Evolutionary conservation across 2,329 filamentous ascomycete species (phyloP).

Genomic region (Stylonectria norvegica): DNA sequence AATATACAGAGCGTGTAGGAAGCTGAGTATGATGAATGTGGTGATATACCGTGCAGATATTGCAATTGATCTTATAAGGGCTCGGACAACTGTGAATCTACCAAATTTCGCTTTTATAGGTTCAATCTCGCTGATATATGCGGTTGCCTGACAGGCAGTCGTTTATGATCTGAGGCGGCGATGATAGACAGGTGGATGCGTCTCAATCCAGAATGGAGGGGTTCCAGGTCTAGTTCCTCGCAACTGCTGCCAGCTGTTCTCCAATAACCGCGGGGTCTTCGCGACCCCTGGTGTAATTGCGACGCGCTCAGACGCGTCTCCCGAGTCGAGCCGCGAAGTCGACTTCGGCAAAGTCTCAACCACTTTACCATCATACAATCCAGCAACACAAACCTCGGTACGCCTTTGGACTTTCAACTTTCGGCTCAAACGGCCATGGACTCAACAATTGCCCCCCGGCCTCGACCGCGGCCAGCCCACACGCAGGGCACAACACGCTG

Average conservation of each 20-base stretch:
- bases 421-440: slow-evolving; percentile 32
- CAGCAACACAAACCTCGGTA: no score
- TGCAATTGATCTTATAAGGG: no score
- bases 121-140: no score
- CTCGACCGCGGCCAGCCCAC: slow-evolving; percentile 67
- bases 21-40: neutral
- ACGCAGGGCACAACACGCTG: slow-evolving; percentile 83
- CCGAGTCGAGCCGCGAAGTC: no score
- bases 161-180: slow-evolving; percentile 8
- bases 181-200: no score
- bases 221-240: slow-evolving; percentile 1
- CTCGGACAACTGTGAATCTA: no score
- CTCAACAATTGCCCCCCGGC: slow-evolving; percentile 37
- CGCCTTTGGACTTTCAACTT: no score
- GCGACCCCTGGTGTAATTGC: slow-evolving; percentile 32
- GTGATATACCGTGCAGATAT: slow-evolving; percentile 1
- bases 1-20: no score
- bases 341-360: no score
- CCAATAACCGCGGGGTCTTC: slow-evolving; percentile 30
- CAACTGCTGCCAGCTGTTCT: slow-evolving; percentile 4
- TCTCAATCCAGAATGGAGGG: slow-evolving; percentile 1
- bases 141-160: slow-evolving; percentile 5
- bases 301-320: slow-evolving; percentile 43
- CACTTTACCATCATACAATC: no score
- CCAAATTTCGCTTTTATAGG: no score